Conservation (phyloP, 1,284 basidiomycete species). For the Puccinia triticina region DNA sequence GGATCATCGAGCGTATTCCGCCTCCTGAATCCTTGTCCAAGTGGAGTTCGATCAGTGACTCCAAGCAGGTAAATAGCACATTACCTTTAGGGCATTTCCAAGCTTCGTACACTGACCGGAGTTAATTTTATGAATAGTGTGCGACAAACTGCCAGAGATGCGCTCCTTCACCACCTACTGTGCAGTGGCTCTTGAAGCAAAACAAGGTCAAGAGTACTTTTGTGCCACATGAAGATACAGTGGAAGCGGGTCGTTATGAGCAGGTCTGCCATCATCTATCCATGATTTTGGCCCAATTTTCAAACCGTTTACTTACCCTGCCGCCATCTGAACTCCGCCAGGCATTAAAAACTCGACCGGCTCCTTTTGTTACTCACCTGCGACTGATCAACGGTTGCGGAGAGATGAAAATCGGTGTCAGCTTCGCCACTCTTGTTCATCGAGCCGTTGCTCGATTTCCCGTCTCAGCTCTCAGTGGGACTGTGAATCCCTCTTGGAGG, state of each 20-base stretch:
- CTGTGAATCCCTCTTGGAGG: conserved; percentile 73
- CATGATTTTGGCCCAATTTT: conserved; percentile 32
- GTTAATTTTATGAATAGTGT: conserved; percentile 34
- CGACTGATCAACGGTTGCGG: conserved; percentile 69
- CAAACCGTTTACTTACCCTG: conserved; percentile 4
- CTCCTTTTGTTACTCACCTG: conserved; percentile 83
- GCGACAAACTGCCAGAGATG: conserved; percentile 50
- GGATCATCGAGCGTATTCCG: conserved; percentile 81
- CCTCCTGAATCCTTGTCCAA: conserved; percentile 70
- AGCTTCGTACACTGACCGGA: conserved; percentile 49
- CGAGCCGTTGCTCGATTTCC: conserved; percentile 82
- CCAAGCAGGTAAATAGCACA: conserved; percentile 21
- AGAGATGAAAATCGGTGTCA: conserved; percentile 80
- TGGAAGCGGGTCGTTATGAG: conserved; percentile 66
- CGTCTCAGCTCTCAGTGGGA: conserved; percentile 62
- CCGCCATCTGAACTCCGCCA: conserved; percentile 51
- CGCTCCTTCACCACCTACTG: conserved; percentile 41
- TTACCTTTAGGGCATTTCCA: not conserved
- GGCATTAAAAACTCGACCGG: conserved; percentile 80
- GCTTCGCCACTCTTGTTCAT: conserved; percentile 82
- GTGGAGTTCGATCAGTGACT: conserved; percentile 65
- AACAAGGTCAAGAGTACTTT: conserved; percentile 61
- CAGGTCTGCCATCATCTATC: conserved; percentile 53
- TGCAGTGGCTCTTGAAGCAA: conserved; percentile 64
- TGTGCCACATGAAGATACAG: conserved; percentile 74